A percentile compares a stretch with the other conserved stretches of the same genome.
Evolutionary conservation across 768 basidiomycete genomes (phyloP).

Genomic region (Dioszegia hungarica): DNA sequence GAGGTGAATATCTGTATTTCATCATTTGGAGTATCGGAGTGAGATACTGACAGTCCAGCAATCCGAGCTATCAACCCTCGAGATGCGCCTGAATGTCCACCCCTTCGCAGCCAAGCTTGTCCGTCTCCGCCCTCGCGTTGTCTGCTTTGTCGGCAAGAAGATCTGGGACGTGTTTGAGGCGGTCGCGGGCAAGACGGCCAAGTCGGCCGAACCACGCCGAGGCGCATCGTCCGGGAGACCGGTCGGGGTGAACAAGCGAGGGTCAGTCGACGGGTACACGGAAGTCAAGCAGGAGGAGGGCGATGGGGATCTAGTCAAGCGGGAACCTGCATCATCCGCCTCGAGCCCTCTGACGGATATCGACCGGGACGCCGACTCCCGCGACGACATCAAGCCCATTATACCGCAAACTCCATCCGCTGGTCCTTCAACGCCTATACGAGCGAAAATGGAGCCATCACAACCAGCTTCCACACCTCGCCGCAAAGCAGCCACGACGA

Average conservation of each 20-base stretch:
- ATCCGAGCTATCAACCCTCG: conserved; percentile 46
- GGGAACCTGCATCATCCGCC: no score
- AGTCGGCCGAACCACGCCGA: no score
- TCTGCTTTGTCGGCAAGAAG: conserved; percentile 73
- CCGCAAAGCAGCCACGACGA: background rate
- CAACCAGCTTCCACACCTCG: background rate
- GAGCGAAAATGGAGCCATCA: background rate
- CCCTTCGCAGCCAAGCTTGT: conserved; percentile 60
- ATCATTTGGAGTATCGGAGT: no score
- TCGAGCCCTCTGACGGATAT: background rate
- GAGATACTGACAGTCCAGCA: no score
- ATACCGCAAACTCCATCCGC: background rate
- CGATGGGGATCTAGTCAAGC: background rate
- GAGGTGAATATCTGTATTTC: conserved; percentile 63
- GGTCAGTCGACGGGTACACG: no score
- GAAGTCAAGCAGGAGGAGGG: background rate
- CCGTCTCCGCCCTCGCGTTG: conserved; percentile 58
- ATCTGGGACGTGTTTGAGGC: conserved; percentile 56
- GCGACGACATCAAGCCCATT: no score
- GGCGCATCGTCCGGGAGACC: no score
- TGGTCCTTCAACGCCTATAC: background rate
- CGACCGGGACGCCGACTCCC: background rate
- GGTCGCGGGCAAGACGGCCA: conserved; percentile 46
- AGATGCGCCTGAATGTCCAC: conserved; percentile 55
- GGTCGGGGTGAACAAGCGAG: no score